Conservation (phyloP, 345 rosid species). For the Hypericum perforatum region DNA sequence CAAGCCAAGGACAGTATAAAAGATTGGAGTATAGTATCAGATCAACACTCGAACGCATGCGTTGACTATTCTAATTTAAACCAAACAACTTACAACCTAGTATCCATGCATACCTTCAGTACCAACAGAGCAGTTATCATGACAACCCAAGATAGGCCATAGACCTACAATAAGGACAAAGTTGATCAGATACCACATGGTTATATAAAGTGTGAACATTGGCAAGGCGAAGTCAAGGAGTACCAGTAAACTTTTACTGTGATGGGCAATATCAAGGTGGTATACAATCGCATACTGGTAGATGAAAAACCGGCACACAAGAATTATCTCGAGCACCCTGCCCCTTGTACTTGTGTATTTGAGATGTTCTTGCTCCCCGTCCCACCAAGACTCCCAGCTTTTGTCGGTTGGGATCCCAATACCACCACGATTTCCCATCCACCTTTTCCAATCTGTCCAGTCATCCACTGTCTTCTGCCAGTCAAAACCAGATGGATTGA, state of each 20-base stretch:
- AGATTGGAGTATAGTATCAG: too few species aligned
- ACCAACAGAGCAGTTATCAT: constrained; percentile 54
- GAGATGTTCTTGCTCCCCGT: constrained; percentile 74
- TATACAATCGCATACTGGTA: constrained; percentile 92
- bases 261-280: constrained; percentile 79
- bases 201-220: background rate
- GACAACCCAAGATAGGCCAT: constrained; percentile 82
- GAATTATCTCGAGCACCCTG: constrained; percentile 65
- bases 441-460: constrained; percentile 96
- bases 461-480: constrained; percentile 97
- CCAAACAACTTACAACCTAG: background rate
- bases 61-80: too few species aligned
- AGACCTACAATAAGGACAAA: constrained; percentile 40
- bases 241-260: constrained; percentile 56
- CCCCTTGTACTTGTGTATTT: constrained; percentile 60
- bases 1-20: too few species aligned
- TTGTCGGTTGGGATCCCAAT: constrained; percentile 54
- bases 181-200: background rate
- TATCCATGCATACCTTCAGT: constrained; percentile 50
- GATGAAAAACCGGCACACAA: constrained; percentile 67
- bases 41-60: too few species aligned
- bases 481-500: constrained; percentile 93
- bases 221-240: background rate
- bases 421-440: constrained; percentile 97
- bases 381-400: constrained; percentile 99